phyloP scores from a whole-genome alignment of 805 yeast genomes.

The Schizosaccharomyces octosporus region DNA sequence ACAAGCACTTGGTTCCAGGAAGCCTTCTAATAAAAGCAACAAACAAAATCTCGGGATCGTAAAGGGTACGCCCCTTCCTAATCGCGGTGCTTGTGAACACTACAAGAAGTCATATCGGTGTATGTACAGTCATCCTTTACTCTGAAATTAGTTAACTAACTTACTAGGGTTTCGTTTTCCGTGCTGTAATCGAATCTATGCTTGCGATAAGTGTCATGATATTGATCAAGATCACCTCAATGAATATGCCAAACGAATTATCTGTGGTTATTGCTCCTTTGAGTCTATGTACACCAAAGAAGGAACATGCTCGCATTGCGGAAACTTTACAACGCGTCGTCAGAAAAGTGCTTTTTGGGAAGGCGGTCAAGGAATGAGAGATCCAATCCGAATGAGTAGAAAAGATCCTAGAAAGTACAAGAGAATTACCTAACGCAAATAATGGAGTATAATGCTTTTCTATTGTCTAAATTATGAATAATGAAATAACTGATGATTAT shows the following conservation, averaged over 20 bases:
- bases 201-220: slow-evolving; percentile 21
- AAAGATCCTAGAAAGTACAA: slow-evolving; percentile 20
- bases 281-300: slow-evolving; percentile 17
- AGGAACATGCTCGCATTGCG: slow-evolving; percentile 14
- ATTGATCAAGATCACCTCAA: slow-evolving; percentile 14
- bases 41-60: slow-evolving; percentile 13
- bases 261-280: slow-evolving; percentile 20
- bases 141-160: neutral
- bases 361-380: slow-evolving; percentile 22
- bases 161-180: slow-evolving; percentile 18
- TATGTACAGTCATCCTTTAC: neutral
- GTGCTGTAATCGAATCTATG: slow-evolving; percentile 19
- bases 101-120: slow-evolving; percentile 18
- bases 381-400: slow-evolving; percentile 16
- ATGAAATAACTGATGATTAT: too few relatives aligned
- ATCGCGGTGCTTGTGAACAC: slow-evolving; percentile 18
- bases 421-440: neutral
- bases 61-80: slow-evolving; percentile 18
- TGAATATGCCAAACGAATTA: slow-evolving; percentile 17
- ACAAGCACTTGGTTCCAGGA: slow-evolving; percentile 2
- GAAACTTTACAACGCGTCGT: slow-evolving; percentile 15
- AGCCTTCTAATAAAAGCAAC: slow-evolving; percentile 6
- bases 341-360: slow-evolving; percentile 16
- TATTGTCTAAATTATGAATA: neutral
- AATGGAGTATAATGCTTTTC: neutral